Conservation (phyloP, 441 rosid genomes). For the Biscutella laevigata region DNA sequence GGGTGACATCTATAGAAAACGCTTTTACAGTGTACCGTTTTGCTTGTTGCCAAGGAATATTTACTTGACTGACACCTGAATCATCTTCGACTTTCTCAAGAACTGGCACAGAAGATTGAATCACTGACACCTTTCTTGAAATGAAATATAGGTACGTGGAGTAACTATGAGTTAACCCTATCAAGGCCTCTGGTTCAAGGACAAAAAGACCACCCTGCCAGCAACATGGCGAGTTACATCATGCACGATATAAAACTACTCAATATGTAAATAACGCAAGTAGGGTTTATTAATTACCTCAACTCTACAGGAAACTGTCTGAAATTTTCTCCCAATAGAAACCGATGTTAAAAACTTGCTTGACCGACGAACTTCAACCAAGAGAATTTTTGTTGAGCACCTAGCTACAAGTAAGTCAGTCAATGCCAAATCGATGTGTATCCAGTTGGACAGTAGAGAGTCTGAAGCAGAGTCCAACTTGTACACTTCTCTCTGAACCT, state of each 20-base stretch:
- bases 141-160: conserved; percentile 33
- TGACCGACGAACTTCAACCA: conserved; percentile 44
- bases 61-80: conserved; percentile 18
- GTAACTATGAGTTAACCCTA: conserved; percentile 37
- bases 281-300: conserved; percentile 47
- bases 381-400: conserved; percentile 41
- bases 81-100: conserved; percentile 32
- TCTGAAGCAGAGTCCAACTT: conserved; percentile 36
- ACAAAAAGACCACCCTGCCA: conserved; percentile 75
- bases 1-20: conserved; percentile 39
- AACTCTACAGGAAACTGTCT: conserved; percentile 40
- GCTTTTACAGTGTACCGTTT: conserved; percentile 38
- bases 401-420: conserved; percentile 47
- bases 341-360: conserved; percentile 50
- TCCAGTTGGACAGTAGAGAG: conserved; percentile 30
- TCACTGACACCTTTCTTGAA: conserved; percentile 28
- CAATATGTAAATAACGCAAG: conserved; percentile 11
- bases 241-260: conserved; percentile 8
- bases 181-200: conserved; percentile 57
- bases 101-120: conserved; percentile 25
- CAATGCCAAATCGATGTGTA: conserved; percentile 39
- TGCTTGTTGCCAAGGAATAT: conserved; percentile 27
- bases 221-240: conserved; percentile 31
- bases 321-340: conserved; percentile 51
- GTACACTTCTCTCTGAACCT: conserved; percentile 32